Evolutionary conservation across 306 rosid species (phyloP), one percentile per base, ranked within the genome.

Genomic region (Glycine tomentella): DNA sequence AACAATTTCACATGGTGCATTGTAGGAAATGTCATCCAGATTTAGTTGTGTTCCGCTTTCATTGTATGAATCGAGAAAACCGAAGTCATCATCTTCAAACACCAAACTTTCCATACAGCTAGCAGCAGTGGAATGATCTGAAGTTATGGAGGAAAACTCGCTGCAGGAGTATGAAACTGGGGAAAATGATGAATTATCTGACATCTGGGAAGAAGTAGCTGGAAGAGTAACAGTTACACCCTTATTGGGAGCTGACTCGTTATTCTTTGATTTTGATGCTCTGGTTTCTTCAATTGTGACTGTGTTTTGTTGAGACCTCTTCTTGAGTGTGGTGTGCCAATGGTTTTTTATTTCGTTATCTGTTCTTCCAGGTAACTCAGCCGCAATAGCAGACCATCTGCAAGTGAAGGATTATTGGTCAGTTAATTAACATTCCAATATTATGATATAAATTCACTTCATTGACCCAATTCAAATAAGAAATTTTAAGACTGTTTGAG

Each of bases 331-430:
- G 9, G 85, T 83, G 25, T 86, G 89, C 89, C 89, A 86, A 40
- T 86, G 84, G 36, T 86, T 86, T 81, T 86, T 86, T 10, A 86
- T 57, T 70, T 86, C 89, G 6, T 70, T 86, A 46, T 86, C 89
- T 8, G 89, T 79, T 79, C 89, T 86, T 50, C 87, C 89, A 0
- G 85, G 80, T 25, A 86, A 53, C 6, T 76, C 72, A 2, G 89
- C 87, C 0, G 89, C 87, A 56, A 86, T 86, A 4, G 44, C 48
- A 15, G 89, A 82, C 89, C 89, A 86, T 83, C 87, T 86, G 79
- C 36, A 63, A 62, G 20, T 16, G 34, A 61, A 12, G 46, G 5
- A 65, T 34, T 34, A 34, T 3, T 36, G 10, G 15, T 15, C 8
- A 64, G 67, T 34, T 20, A 20, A 20, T 34, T 34, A 34, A 34